These are phyloP conservation scores for Candida lessepsii DNA, from an alignment of 805 yeast species.

Conservation along the genomic window DNA sequence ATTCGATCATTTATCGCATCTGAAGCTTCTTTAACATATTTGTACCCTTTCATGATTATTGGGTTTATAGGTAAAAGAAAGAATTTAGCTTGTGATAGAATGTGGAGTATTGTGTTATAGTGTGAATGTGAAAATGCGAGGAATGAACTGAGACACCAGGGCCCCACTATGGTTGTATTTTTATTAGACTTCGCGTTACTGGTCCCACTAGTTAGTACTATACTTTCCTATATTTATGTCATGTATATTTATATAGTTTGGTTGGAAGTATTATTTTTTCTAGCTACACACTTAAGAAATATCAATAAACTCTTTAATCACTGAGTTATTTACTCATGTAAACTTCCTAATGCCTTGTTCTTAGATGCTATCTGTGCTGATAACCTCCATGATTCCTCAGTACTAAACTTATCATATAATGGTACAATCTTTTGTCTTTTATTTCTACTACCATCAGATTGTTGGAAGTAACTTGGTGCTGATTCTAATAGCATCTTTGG, in stretches of 20 bases:
- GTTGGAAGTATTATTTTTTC: no score
- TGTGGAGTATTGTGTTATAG: conserved; percentile 7
- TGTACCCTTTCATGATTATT: conserved; percentile 14
- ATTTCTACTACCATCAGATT: conserved; percentile 52
- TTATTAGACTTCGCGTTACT: no score
- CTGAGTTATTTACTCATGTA: conserved; percentile 5
- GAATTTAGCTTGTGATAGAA: neutral
- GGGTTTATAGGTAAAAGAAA: neutral
- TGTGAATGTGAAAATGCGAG: conserved; percentile 7
- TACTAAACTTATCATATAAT: conserved; percentile 56
- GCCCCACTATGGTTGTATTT: no score
- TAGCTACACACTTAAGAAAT: no score
- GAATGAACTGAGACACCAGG: no score
- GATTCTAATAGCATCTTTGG: conserved; percentile 72
- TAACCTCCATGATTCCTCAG: conserved; percentile 75
- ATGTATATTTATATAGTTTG: no score
- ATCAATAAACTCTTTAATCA: neutral
- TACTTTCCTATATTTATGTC: no score
- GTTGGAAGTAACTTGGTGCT: conserved; percentile 74
- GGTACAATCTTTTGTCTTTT: conserved; percentile 71
- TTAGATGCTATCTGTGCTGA: conserved; percentile 39
- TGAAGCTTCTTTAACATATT: conserved; percentile 21
- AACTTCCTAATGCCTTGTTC: conserved; percentile 16
- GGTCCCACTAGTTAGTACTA: no score
- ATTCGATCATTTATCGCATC: conserved; percentile 33